Percentiles rank a stretch among this genome's conserved stretches.
phyloP scores from a whole-genome alignment of 1,284 basidiomycete species.

The Ceratobasidium sp. region DNA sequence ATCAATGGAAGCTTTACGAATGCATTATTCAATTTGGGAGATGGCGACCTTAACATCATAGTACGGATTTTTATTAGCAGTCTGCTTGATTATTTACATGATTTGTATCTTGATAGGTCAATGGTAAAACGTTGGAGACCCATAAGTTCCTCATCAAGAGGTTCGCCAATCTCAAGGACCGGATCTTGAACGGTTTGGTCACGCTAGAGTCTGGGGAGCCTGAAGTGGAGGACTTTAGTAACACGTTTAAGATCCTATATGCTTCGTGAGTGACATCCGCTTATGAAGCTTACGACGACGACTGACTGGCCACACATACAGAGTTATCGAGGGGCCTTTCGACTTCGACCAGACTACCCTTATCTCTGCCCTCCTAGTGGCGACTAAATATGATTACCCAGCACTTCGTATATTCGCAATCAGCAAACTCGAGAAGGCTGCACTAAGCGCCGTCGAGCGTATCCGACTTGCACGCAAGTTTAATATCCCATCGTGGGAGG shows the following conservation, averaged over 20 bases:
- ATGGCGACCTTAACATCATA: constrained; percentile 12
- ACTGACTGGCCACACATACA: background rate
- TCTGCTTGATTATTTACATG: background rate
- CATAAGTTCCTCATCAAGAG: constrained; percentile 25
- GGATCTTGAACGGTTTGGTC: background rate
- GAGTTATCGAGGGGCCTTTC: constrained; percentile 3
- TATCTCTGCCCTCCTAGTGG: background rate
- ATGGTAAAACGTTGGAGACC: constrained; percentile 15
- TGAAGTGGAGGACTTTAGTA: background rate
- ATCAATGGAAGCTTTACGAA: no score
- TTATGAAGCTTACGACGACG: no score
- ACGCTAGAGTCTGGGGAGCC: background rate
- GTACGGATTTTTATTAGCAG: background rate
- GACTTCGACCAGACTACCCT: constrained; percentile 1
- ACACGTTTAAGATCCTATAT: constrained; percentile 25
- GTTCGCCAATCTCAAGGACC: constrained; percentile 10
- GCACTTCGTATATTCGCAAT: constrained; percentile 11
- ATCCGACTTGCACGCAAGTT: constrained; percentile 24
- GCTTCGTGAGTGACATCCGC: background rate
- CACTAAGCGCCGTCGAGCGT: constrained; percentile 3
- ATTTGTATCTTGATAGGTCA: background rate
- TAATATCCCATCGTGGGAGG: constrained; percentile 24
- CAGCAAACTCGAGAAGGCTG: background rate
- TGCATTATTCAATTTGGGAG: constrained; percentile 12
- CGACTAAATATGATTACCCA: background rate